Conservation (phyloP, 345 rosid genomes). For the Salix brachista region DNA sequence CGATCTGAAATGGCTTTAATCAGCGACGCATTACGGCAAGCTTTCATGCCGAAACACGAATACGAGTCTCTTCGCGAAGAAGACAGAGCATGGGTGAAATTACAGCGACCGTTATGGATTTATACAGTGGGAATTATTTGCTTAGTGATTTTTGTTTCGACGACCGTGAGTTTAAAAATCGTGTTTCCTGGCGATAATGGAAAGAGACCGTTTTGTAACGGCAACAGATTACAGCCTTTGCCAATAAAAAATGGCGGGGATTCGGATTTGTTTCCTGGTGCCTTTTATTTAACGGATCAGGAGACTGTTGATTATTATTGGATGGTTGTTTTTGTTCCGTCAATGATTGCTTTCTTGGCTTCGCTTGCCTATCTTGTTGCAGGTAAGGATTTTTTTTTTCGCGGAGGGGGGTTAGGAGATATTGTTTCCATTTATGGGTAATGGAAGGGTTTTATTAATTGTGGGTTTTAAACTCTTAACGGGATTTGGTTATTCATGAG, state of each 20-base stretch:
- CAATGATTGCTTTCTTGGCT: conserved; percentile 50
- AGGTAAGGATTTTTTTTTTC: conserved; percentile 32
- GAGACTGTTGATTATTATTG: conserved; percentile 87
- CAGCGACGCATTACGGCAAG: conserved; percentile 82
- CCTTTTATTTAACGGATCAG: conserved; percentile 81
- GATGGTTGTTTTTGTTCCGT: conserved; percentile 80
- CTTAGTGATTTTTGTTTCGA: conserved; percentile 44
- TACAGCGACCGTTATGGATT: conserved; percentile 51
- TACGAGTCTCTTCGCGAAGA: conserved; percentile 80
- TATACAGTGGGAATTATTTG: conserved; percentile 32
- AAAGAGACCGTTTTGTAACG: conserved; percentile 73
- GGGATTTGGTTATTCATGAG: background rate
- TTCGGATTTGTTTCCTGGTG: conserved; percentile 61
- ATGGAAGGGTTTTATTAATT: background rate
- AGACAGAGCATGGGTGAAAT: conserved; percentile 71
- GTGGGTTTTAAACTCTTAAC: background rate
- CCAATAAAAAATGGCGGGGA: conserved; percentile 50
- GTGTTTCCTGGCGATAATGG: conserved; percentile 58
- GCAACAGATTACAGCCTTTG: conserved; percentile 50
- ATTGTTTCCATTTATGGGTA: background rate
- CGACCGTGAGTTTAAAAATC: conserved; percentile 65
- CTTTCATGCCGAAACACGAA: conserved; percentile 85
- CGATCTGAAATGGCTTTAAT: conserved; percentile 54
- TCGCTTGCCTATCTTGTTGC: conserved; percentile 71
- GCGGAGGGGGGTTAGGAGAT: background rate